Evolutionary conservation across 768 basidiomycete species (phyloP), one percentile per base, ranked within the genome.

Genomic region (Pholiota conissans): DNA sequence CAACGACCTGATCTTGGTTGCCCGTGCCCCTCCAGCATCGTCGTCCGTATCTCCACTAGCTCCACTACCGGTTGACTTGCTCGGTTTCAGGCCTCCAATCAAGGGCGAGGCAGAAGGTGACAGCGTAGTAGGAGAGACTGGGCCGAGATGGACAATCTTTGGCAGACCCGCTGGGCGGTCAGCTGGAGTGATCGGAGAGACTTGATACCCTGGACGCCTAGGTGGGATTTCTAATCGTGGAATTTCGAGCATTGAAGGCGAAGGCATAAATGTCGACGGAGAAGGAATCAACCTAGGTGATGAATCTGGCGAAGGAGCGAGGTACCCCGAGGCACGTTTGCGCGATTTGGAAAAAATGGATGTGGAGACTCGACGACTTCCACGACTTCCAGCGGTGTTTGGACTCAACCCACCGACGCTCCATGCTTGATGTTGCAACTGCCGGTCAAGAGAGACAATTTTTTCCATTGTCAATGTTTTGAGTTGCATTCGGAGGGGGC

Each of bases 391-490:
- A 37, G 67, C 71, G 42, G 67, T 71, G 47, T 53, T 59, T 26
- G 72, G 66, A 48, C 65, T 67, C 24, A 47, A 57, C 0, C 50
- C 60, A 20, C 58, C 48, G 24, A 57, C 66, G 16, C 57, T 47
- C 20, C 60, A 18, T 2, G 54, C 22, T 46, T 74, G 71, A 30
- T 63, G 59, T 9, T 72, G 72, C 16, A 90, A 74, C 34, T 84
- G 81, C 37, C 78, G 71, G 58, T 86, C 79, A 7, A 91, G 70
- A 11, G 73, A 66, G 0, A 78, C 73, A 1, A 87, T 75, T 62
- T 86, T 89, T 68, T 89, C 87, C 62, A 82, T 81, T n/a, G 82
- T 73, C 57, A 89, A 80, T 2, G 84, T 71, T 24, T 86, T 85
- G 72, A 91, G 76, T 61, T 89, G 88, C 27, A 87, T 71, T 52